These are phyloP conservation scores for Vitis hybrid DNA, from an alignment of 177 flowering plant genomes.

Conservation along the genomic window DNA sequence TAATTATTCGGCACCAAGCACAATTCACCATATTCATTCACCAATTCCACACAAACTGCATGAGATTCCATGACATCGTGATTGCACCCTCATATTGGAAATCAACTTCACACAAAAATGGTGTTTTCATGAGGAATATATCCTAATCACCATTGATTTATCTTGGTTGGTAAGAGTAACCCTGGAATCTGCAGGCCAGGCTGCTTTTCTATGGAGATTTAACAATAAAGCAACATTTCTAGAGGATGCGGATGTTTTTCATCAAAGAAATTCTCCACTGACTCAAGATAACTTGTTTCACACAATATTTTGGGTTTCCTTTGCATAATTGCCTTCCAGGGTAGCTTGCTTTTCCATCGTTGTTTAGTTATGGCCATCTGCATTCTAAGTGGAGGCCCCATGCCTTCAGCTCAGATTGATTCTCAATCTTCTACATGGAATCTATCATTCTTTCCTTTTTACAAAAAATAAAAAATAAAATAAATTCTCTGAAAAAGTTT, in stretches of 20 bases:
- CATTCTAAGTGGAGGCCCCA: slow-evolving; percentile 2
- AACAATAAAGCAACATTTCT: slow-evolving; percentile 15
- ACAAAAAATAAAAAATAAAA: too few relatives aligned
- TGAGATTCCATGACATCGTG: slow-evolving; percentile 43
- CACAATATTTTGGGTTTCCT: slow-evolving; percentile 10
- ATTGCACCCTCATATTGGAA: slow-evolving; percentile 27
- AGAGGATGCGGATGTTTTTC: slow-evolving; percentile 17
- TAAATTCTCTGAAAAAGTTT: too few relatives aligned
- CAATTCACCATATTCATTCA: slow-evolving; percentile 33
- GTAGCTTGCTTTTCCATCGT: slow-evolving; percentile 1
- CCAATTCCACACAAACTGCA: slow-evolving; percentile 26
- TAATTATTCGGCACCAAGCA: slow-evolving; percentile 47
- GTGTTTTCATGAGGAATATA: slow-evolving; percentile 39
- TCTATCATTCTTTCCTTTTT: too few relatives aligned
- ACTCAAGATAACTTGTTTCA: slow-evolving; percentile 15
- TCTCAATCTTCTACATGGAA: not conserved
- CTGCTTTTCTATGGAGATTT: slow-evolving; percentile 22
- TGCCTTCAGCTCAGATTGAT: not conserved
- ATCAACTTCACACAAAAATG: slow-evolving; percentile 23
- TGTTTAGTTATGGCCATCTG: not conserved
- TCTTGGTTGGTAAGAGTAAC: slow-evolving; percentile 32
- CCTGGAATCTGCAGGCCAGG: slow-evolving; percentile 20
- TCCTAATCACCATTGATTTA: slow-evolving; percentile 32
- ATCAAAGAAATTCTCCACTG: slow-evolving; percentile 23
- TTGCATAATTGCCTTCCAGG: slow-evolving; percentile 2